Conservation (phyloP, 2,329 filamentous ascomycete species). For the Didymellaceae sp. region DNA sequence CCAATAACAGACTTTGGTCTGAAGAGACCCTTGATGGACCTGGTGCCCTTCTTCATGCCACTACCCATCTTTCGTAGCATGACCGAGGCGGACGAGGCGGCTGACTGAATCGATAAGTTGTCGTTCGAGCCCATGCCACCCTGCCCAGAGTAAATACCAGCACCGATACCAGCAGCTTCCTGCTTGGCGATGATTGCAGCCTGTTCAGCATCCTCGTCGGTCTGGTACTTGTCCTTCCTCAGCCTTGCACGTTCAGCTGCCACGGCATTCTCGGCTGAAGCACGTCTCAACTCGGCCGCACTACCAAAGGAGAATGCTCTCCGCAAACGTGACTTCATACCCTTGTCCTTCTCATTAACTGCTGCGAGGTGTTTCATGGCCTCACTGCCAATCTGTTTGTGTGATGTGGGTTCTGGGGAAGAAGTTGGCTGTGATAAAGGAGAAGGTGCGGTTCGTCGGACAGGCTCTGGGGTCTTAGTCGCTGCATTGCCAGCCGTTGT, state of each 20-base stretch:
- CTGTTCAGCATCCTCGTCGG: conserved; percentile 84
- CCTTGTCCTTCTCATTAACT: conserved; percentile 83
- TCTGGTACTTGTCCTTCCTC: conserved; percentile 55
- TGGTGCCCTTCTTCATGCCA: conserved; percentile 92
- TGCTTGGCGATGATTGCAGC: conserved; percentile 90
- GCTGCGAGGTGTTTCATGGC: conserved; percentile 85
- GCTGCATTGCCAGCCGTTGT: conserved; percentile 24
- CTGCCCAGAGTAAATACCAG: conserved; percentile 88
- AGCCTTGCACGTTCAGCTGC: conserved; percentile 62
- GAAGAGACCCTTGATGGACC: conserved; percentile 92
- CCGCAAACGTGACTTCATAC: conserved; percentile 85
- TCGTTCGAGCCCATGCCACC: conserved; percentile 93
- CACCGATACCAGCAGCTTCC: conserved; percentile 89
- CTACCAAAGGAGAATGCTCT: conserved; percentile 97
- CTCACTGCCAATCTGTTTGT: conserved; percentile 59
- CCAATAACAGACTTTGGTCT: conserved; percentile 91
- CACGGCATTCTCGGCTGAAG: conserved; percentile 67
- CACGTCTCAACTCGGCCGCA: conserved; percentile 84
- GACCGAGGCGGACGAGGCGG: conserved; percentile 85
- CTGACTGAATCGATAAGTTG: conserved; percentile 90
- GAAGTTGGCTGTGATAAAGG: conserved; percentile 55
- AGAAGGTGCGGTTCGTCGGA: conserved; percentile 54
- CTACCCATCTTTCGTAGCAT: conserved; percentile 99
- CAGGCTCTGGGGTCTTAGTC: conserved; percentile 47
- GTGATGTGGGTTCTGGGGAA: conserved; percentile 41